Base-by-base conservation (phyloP, 2,329 filamentous ascomycete species). In the Claviceps sp. region DNA sequence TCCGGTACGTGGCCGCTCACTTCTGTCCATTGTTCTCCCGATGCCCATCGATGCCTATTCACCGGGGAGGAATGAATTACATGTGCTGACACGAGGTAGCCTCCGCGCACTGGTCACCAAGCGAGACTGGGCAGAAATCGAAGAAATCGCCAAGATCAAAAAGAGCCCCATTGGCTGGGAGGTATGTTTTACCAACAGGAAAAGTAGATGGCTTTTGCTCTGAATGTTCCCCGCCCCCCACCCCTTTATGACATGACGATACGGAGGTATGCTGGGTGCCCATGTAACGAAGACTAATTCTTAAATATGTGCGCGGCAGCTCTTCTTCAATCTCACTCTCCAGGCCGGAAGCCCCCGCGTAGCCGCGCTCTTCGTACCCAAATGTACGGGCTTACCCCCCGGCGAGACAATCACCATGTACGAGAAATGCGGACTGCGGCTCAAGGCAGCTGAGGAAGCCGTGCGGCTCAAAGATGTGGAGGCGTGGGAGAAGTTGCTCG, bases 141-240 rank as follows among this genome's bases (percentile, higher is more conserved):
- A 97, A 65, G 90, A 96, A 59, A 79, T 89, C 59, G 79, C 81
- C 38, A 86, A 84, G 63, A 78, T 76, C 62, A 80, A 87, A 63
- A 95, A 90, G 67, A 93, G 86, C 54, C 88, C 91, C 0, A 97
- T 98, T 64, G 91, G 91, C 11, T 98, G 93, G 93, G 89, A 95
- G 79, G 86, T 89, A 69, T 74, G 81, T 55, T 30, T 20, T 11
- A n/a, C 16, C 26, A 11, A 14, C 1, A 45, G 22, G 34, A n/a
- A 16, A 41, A 26, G 7, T 0, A 11, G 3, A 42, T 42, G 9
- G 30, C 18, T 34, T 4, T 34, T 34, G 30, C 3, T 34, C 30
- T 11, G 9, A 34, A 34, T 34, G 9, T 34, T 9, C 9, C 9
- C 30, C 30, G 30, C n/a, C 40, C 13, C 18, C 18, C 40, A 18